Evolutionary conservation across 2,329 filamentous ascomycete species (phyloP).

Genomic region (Hypoxylon sp.): DNA sequence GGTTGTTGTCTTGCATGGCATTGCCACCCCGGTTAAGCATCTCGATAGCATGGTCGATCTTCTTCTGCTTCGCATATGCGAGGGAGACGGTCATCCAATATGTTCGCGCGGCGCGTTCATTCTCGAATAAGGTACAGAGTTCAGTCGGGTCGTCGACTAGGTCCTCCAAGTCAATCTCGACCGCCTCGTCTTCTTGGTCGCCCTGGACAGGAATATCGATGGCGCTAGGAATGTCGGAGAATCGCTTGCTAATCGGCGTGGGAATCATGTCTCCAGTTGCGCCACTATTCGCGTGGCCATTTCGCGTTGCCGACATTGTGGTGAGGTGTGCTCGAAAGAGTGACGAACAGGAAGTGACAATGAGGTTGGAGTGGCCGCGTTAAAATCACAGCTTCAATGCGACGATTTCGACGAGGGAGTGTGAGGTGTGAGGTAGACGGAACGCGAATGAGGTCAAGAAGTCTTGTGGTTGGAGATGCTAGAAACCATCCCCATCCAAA

Average conservation of each 20-base stretch:
- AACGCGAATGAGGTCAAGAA: constrained; percentile 8
- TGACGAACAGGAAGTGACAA: neutral
- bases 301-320: constrained; percentile 61
- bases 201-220: constrained; percentile 77
- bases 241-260: constrained; percentile 67
- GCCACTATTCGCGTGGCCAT: constrained; percentile 62
- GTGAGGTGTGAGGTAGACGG: constrained; percentile 3
- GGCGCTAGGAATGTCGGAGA: constrained; percentile 74
- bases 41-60: constrained; percentile 86
- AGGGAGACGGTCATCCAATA: constrained; percentile 99
- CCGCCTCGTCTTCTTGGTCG: constrained; percentile 78
- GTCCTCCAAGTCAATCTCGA: constrained; percentile 94
- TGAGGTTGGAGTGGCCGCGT: neutral
- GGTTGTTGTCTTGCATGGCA: constrained; percentile 77
- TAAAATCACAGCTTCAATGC: neutral
- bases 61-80: constrained; percentile 95
- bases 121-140: constrained; percentile 94
- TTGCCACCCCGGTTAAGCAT: constrained; percentile 81
- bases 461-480: constrained; percentile 16
- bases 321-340: neutral
- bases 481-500: constrained; percentile 35
- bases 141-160: constrained; percentile 95
- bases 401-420: constrained; percentile 9
- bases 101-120: constrained; percentile 89
- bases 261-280: constrained; percentile 57